Evolutionary conservation across 2,329 filamentous ascomycete genomes (phyloP).

Genomic region (Fusarium stilboides): DNA sequence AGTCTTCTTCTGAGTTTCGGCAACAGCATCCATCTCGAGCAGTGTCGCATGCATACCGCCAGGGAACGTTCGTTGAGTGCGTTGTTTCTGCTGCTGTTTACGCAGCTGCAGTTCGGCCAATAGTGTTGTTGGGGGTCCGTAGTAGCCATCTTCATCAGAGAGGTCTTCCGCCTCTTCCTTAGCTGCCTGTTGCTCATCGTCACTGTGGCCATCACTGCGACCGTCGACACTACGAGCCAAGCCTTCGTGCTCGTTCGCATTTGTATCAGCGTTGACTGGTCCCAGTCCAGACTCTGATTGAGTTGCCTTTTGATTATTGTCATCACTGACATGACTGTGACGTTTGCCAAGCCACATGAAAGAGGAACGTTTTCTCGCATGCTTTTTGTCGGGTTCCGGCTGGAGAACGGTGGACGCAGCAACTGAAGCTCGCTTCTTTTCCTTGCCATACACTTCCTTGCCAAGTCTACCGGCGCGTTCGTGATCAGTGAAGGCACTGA

Average conservation of each 20-base stretch:
- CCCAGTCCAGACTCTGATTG: conserved; percentile 46
- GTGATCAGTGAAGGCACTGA: conserved; percentile 93
- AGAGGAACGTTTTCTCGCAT: conserved; percentile 64
- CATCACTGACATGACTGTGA: conserved; percentile 52
- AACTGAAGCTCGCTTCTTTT: conserved; percentile 65
- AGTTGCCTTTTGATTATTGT: conserved; percentile 44
- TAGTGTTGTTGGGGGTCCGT: conserved; percentile 87
- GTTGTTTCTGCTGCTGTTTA: conserved; percentile 88
- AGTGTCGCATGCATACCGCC: conserved; percentile 93
- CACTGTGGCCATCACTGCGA: conserved; percentile 44
- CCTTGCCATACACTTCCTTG: conserved; percentile 78
- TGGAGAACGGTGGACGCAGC: conserved; percentile 49
- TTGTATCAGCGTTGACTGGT: conserved; percentile 48
- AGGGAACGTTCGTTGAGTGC: conserved; percentile 76
- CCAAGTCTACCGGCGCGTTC: conserved; percentile 84
- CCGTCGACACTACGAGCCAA: conserved; percentile 51
- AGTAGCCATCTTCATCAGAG: conserved; percentile 66
- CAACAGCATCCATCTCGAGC: conserved; percentile 90
- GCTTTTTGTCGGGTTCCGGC: conserved; percentile 43
- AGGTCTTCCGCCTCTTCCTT: conserved; percentile 63
- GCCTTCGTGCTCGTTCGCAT: conserved; percentile 39
- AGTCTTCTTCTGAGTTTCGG: conserved; percentile 84
- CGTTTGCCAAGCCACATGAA: conserved; percentile 65
- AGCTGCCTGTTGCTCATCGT: conserved; percentile 56
- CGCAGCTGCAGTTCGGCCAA: conserved; percentile 92